phyloP scores from a whole-genome alignment of 2,329 filamentous ascomycete genomes.

The Monilinia polystroma region DNA sequence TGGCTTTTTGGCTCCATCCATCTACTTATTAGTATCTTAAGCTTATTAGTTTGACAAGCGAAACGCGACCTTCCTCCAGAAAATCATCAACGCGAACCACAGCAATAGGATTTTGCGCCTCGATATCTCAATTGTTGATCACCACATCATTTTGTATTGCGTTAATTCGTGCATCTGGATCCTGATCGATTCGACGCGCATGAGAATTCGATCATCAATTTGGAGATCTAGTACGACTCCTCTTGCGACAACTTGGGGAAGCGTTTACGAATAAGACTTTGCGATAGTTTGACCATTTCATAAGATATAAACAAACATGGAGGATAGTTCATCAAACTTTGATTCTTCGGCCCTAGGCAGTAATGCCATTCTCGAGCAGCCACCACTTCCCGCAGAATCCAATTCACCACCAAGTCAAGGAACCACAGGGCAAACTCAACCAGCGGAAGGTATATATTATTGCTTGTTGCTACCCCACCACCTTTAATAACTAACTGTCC shows the following conservation, averaged over 20 bases:
- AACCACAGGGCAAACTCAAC: constrained; percentile 40
- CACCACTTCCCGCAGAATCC: constrained; percentile 50
- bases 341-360: constrained; percentile 57
- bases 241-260: constrained; percentile 25
- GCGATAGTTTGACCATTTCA: constrained; percentile 35
- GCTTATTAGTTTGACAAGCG: constrained; percentile 14
- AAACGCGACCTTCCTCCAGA: constrained; percentile 21
- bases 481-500: constrained; percentile 21
- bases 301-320: constrained; percentile 48
- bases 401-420: constrained; percentile 32
- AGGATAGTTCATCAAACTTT: constrained; percentile 56
- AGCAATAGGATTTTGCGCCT: constrained; percentile 23
- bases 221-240: constrained; percentile 23
- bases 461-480: constrained; percentile 15
- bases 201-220: constrained; percentile 25
- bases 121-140: constrained; percentile 11
- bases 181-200: constrained; percentile 21
- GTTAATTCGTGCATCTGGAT: background rate
- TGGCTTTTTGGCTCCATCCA: constrained; percentile 19
- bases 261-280: constrained; percentile 29
- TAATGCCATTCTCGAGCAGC: constrained; percentile 57
- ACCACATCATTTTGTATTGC: constrained; percentile 2
- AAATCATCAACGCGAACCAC: constrained; percentile 25
- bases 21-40: constrained; percentile 1
- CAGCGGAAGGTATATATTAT: constrained; percentile 48